Percentiles rank a stretch among this genome's conserved stretches.
These are phyloP conservation scores for Saccharomyces hybrid DNA, from an alignment of 1,139 yeast genomes.

Conservation along the genomic window DNA sequence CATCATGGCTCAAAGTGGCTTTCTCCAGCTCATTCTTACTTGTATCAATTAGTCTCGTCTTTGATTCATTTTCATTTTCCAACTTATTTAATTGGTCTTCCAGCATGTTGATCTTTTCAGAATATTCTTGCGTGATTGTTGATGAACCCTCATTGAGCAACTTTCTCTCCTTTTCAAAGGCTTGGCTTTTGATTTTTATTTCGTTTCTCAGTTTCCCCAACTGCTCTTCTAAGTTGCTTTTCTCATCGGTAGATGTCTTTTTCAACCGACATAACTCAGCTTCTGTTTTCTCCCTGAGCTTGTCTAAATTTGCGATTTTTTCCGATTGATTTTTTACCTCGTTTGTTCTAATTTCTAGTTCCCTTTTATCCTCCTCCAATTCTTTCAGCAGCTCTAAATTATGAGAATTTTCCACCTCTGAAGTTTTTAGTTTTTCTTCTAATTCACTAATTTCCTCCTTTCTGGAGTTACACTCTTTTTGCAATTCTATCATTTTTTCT, in stretches of 20 bases:
- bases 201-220: constrained; percentile 22
- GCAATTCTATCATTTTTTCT: neutral
- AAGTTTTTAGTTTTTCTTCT: constrained; percentile 11
- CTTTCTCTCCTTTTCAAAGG: constrained; percentile 45
- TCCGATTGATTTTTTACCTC: neutral
- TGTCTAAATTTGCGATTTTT: neutral
- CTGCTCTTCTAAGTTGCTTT: constrained; percentile 10
- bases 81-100: constrained; percentile 27
- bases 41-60: constrained; percentile 12
- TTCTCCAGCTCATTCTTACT: constrained; percentile 5
- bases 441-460: constrained; percentile 15
- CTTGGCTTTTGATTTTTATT: constrained; percentile 35
- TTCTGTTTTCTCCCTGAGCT: neutral
- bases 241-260: constrained; percentile 1
- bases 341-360: neutral
- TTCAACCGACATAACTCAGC: neutral
- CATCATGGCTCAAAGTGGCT: neutral
- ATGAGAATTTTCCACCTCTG: constrained; percentile 5
- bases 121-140: constrained; percentile 41
- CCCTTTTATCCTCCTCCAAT: neutral
- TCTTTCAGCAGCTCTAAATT: neutral
- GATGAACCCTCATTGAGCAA: constrained; percentile 45
- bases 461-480: neutral
- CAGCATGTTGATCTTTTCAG: constrained; percentile 38
- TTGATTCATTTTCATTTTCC: constrained; percentile 6